These are phyloP conservation scores for Ophiostoma triangulosporum DNA, from an alignment of 2,329 filamentous ascomycete species.

Conservation along the genomic window DNA sequence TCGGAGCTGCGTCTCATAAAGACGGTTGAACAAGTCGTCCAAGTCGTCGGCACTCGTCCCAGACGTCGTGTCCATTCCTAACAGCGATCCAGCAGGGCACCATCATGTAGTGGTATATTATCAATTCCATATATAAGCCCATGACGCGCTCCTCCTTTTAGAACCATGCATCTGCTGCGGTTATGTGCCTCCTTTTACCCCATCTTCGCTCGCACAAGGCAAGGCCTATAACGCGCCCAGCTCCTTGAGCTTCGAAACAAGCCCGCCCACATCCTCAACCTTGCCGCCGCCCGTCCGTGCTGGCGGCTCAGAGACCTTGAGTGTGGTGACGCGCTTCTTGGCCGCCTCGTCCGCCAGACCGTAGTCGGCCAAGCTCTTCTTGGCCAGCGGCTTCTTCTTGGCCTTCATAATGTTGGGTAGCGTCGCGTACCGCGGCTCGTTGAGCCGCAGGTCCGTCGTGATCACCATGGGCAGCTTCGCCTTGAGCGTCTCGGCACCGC, in stretches of 20 bases:
- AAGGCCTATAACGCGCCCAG: slow-evolving; percentile 63
- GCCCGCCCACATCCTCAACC: slow-evolving; percentile 93
- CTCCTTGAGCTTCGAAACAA: slow-evolving; percentile 90
- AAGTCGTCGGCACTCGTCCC: not conserved
- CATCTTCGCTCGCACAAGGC: not conserved
- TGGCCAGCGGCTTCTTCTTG: slow-evolving; percentile 98
- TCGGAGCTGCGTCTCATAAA: too few relatives aligned
- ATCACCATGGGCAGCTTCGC: slow-evolving; percentile 84
- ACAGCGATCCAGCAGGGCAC: too few relatives aligned
- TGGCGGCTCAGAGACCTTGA: slow-evolving; percentile 84
- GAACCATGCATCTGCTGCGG: not conserved
- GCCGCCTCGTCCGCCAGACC: slow-evolving; percentile 63
- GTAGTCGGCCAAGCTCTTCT: slow-evolving; percentile 75
- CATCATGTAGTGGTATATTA: not conserved
- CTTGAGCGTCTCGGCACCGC: slow-evolving; percentile 78
- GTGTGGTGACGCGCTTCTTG: slow-evolving; percentile 65
- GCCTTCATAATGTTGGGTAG: slow-evolving; percentile 99
- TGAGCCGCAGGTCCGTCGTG: slow-evolving; percentile 86
- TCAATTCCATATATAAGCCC: not conserved
- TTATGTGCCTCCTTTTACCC: not conserved
- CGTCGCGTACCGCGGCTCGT: slow-evolving; percentile 88
- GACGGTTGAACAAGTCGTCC: too few relatives aligned
- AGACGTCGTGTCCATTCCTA: too few relatives aligned
- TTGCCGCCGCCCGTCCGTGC: slow-evolving; percentile 85
- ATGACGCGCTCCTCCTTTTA: not conserved